These are phyloP conservation scores for Hanseniaspora singularis DNA, from an alignment of 805 yeast genomes.

Conservation along the genomic window DNA sequence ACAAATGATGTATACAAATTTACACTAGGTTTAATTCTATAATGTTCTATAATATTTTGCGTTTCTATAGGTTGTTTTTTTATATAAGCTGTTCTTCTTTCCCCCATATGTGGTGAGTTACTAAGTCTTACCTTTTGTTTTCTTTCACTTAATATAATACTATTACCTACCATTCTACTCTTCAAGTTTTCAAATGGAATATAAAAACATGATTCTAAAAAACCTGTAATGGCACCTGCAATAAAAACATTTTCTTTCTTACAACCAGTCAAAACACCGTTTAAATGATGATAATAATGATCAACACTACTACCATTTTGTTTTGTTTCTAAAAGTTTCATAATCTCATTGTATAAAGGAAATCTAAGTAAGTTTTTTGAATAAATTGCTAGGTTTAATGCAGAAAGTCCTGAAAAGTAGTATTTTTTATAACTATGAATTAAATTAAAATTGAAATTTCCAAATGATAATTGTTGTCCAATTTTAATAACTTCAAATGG, in stretches of 20 bases:
- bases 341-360: constrained; percentile 11
- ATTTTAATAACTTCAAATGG: constrained; percentile 16
- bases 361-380: constrained; percentile 11
- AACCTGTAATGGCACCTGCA: constrained; percentile 14
- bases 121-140: constrained; percentile 1
- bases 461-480: constrained; percentile 16
- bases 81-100: constrained; percentile 5
- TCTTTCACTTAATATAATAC: constrained; percentile 8
- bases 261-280: not conserved
- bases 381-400: constrained; percentile 12
- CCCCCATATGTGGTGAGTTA: constrained; percentile 4
- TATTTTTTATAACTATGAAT: constrained; percentile 1
- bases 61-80: not conserved
- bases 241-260: constrained; percentile 3
- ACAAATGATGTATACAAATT: constrained; percentile 11
- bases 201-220: constrained; percentile 13
- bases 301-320: not conserved
- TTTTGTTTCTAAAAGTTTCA: constrained; percentile 3
- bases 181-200: constrained; percentile 16
- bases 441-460: constrained; percentile 9
- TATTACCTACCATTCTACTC: constrained; percentile 16
- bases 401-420: constrained; percentile 13
- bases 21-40: constrained; percentile 13
- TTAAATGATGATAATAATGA: constrained; percentile 8
- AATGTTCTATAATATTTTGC: not conserved